These are phyloP conservation scores for Flammula alnicola DNA, from an alignment of 1,284 basidiomycete genomes.

Conservation along the genomic window DNA sequence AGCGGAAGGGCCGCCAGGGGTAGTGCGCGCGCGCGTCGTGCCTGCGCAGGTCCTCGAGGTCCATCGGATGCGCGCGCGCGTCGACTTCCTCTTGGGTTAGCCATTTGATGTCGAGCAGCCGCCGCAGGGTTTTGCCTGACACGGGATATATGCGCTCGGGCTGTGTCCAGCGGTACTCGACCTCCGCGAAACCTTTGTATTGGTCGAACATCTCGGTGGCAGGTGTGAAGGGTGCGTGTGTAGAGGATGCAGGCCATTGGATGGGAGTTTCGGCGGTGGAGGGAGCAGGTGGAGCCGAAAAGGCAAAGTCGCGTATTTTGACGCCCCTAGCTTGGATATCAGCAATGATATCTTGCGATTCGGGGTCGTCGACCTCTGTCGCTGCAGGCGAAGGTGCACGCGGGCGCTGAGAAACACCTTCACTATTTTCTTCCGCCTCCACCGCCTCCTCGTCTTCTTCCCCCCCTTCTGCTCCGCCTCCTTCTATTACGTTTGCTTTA, in stretches of 20 bases:
- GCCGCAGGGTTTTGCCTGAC: constrained; percentile 47
- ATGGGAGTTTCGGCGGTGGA: constrained; percentile 21
- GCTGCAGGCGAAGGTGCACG: constrained; percentile 35
- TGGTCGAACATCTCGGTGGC: constrained; percentile 48
- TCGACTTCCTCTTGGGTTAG: constrained; percentile 45
- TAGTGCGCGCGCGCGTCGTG: constrained; percentile 35
- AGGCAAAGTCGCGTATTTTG: constrained; percentile 58
- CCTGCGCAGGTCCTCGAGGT: constrained; percentile 44
- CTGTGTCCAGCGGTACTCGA: constrained; percentile 39
- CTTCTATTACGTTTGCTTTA: too few species aligned
- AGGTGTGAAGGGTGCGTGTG: constrained; percentile 11
- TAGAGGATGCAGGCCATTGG: constrained; percentile 2
- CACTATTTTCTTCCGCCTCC: too few species aligned
- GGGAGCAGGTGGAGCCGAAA: constrained; percentile 20
- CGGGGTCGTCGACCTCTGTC: constrained; percentile 41
- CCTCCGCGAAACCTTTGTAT: constrained; percentile 36
- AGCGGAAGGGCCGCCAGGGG: constrained; percentile 16
- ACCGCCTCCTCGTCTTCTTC: neutral
- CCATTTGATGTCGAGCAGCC: constrained; percentile 54
- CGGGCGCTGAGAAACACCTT: neutral
- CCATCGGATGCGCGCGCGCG: constrained; percentile 43
- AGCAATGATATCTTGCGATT: constrained; percentile 35
- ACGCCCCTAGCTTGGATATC: constrained; percentile 40
- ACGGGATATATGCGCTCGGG: constrained; percentile 38
- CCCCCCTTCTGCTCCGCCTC: neutral